These are phyloP conservation scores for Stephanocyclus meneghinianus DNA, from an alignment of 352 stramenopile species.

Conservation along the genomic window DNA sequence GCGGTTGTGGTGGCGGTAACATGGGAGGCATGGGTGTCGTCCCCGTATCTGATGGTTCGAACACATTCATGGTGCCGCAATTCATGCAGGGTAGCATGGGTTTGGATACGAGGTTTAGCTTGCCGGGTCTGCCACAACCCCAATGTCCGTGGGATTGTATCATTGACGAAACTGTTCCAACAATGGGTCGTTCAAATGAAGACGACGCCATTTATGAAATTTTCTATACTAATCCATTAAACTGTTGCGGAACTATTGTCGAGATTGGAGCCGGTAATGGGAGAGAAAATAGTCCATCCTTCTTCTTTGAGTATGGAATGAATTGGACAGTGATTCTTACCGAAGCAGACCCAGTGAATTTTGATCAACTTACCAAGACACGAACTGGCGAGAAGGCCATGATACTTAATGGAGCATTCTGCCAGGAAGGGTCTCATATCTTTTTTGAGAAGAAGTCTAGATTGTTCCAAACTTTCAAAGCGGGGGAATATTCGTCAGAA, in stretches of 20 bases:
- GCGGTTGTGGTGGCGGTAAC: constrained; percentile 9
- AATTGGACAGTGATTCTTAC: constrained; percentile 57
- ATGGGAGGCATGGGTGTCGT: constrained; percentile 1
- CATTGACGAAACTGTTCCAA: constrained; percentile 41
- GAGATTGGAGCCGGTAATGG: constrained; percentile 57
- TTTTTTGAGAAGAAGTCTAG: constrained; percentile 30
- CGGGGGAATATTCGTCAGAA: constrained; percentile 35
- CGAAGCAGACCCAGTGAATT: constrained; percentile 48
- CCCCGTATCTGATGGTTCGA: background rate
- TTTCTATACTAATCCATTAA: constrained; percentile 59
- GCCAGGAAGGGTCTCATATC: constrained; percentile 38
- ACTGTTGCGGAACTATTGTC: constrained; percentile 57
- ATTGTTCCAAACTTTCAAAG: constrained; percentile 19
- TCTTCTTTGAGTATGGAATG: constrained; percentile 60
- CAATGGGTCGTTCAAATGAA: constrained; percentile 45
- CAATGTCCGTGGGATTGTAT: constrained; percentile 43
- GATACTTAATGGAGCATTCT: constrained; percentile 46
- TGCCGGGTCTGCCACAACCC: background rate
- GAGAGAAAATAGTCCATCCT: constrained; percentile 24
- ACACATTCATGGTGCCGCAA: background rate
- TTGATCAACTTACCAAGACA: constrained; percentile 33
- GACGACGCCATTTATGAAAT: constrained; percentile 63
- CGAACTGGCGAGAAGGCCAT: constrained; percentile 31
- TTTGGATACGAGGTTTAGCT: background rate
- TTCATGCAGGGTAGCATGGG: background rate